Evolutionary conservation across 1,139 yeast genomes (phyloP), one percentile per base, ranked within the genome.

Genomic region (Candida glucosophila): DNA sequence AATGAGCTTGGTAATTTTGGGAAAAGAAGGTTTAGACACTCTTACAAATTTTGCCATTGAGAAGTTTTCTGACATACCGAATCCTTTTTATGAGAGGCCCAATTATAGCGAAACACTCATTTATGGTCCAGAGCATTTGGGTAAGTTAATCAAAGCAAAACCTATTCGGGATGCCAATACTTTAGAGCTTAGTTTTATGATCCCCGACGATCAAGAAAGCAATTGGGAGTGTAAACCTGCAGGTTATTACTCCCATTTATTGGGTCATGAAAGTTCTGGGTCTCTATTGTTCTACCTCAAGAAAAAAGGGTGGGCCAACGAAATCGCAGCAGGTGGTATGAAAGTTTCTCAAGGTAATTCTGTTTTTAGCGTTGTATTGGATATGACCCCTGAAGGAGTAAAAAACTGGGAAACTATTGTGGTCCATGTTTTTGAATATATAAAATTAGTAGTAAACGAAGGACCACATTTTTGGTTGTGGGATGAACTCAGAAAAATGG

Each of bases 191-290:
- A 52, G 71, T 4, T 90, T 90, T 49, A 63, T 73, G 33, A 69
- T 82, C 9, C 95, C 95, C 2, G 88, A 82, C 43, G 78, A 76
- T 40, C 63, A 67, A 31, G 73, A 68, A 17, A 53, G 56, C 10
- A 53, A 66, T 29, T 81, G 90, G 82, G 68, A 69, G 25, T 63
- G 70, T 15, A 74, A 73, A 39, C 94, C 96, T 1, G 65, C 71
- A 8, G 71, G 67, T 28, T 81, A 85, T 49, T 68, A 62, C 39
- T 72, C 90, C 14, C 96, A 88, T 49, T 60, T 90, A 30, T 55
- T 90, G 29, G 97, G 98, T 17, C 97, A 90, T 49, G 97, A 90
- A 55, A 83, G 71, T 28, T 65, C 75, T 28, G 97, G 97, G 1
- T 83, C 95, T 2, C 52, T 90, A 11, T 61, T 83, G 19, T 68